phyloP scores from a whole-genome alignment of 345 rosid species.

The Arabidopsis thaliana region DNA sequence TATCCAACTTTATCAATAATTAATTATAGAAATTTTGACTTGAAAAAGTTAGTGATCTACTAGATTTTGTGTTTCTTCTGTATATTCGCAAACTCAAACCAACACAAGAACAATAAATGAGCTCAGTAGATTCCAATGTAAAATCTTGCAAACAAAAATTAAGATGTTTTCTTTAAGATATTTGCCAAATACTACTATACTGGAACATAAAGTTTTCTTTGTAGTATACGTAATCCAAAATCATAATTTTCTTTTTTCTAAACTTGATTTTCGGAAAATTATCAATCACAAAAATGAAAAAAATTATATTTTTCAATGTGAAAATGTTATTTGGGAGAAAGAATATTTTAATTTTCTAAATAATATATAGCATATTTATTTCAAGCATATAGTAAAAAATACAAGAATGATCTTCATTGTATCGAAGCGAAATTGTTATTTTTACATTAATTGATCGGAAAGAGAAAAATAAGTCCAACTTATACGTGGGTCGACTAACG shows the following conservation, averaged over 20 bases:
- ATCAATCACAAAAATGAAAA: background rate
- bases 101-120: constrained; percentile 1
- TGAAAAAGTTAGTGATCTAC: background rate
- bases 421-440: background rate
- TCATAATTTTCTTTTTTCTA: background rate
- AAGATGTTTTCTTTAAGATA: constrained; percentile 6
- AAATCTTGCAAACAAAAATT: background rate
- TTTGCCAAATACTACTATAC: no score
- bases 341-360: background rate
- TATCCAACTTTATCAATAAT: background rate
- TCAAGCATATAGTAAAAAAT: background rate
- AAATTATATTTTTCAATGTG: background rate
- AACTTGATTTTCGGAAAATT: background rate
- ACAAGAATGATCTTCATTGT: background rate
- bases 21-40: background rate
- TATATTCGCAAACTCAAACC: constrained; percentile 1
- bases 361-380: background rate
- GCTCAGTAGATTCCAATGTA: background rate
- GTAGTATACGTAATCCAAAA: background rate
- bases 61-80: background rate
- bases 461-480: background rate
- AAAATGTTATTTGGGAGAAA: background rate
- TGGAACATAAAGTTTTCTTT: background rate
- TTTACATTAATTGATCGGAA: background rate
- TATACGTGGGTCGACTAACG: constrained; percentile 3